Conservation (phyloP, 768 basidiomycete species). For the Mycena crocata region DNA sequence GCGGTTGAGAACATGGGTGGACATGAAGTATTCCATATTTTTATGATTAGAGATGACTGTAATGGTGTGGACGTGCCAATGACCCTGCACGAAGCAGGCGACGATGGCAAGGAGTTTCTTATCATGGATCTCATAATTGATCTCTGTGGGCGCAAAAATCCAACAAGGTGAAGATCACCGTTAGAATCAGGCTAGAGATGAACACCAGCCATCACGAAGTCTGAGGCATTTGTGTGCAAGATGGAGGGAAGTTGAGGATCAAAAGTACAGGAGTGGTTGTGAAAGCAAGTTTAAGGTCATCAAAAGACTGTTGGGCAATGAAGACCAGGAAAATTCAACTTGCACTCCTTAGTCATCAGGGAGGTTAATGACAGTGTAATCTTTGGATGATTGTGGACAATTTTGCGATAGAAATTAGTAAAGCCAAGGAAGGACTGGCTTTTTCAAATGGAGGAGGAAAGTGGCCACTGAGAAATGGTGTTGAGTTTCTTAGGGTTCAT, state of each 20-base stretch:
- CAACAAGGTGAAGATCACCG: constrained; percentile 2
- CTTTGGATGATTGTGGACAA: constrained; percentile 33
- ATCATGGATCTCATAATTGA: constrained; percentile 63
- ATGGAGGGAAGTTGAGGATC: constrained; percentile 42
- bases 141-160: constrained; percentile 42
- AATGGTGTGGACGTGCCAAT: constrained; percentile 41
- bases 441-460: constrained; percentile 38
- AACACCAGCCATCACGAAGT: constrained; percentile 29
- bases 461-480: constrained; percentile 51
- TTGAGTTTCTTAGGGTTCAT: constrained; percentile 55
- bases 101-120: constrained; percentile 63
- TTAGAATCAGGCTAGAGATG: neutral
- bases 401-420: constrained; percentile 43
- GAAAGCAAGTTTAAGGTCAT: constrained; percentile 35
- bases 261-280: constrained; percentile 42
- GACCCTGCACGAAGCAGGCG: constrained; percentile 46
- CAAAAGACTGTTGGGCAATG: constrained; percentile 37
- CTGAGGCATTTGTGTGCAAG: constrained; percentile 46
- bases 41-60: constrained; percentile 47
- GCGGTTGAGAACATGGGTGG: constrained; percentile 51
- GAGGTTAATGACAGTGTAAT: constrained; percentile 39
- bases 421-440: constrained; percentile 53
- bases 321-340: constrained; percentile 37
- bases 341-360: constrained; percentile 38
- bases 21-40: constrained; percentile 59